These are phyloP conservation scores for Schizochytrium sp. DNA, from an alignment of 108 stramenopile species.

Conservation along the genomic window DNA sequence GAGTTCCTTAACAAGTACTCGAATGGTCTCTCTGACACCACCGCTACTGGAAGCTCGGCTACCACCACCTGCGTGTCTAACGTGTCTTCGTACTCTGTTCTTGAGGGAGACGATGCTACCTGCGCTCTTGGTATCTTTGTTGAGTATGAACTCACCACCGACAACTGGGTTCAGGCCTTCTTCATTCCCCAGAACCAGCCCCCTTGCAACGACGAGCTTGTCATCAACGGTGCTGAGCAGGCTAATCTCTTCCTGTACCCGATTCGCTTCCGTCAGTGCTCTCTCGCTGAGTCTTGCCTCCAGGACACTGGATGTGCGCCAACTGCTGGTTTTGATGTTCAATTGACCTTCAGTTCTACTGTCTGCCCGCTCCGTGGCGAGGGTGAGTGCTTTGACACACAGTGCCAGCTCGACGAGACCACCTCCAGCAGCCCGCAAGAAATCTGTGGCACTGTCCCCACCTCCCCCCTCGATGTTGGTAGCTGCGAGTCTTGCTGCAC, in stretches of 20 bases:
- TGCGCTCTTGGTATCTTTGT: constrained; percentile 51
- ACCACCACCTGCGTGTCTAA: not conserved
- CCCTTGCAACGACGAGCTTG: not conserved
- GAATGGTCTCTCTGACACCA: not conserved
- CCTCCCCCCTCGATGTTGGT: constrained; percentile 24
- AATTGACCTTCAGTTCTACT: not conserved
- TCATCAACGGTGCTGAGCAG: constrained; percentile 36
- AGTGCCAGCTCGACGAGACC: not conserved
- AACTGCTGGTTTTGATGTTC: not conserved
- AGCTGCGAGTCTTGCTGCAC: constrained; percentile 33
- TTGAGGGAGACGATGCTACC: not conserved
- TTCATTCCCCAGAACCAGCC: constrained; percentile 10
- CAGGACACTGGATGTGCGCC: constrained; percentile 14
- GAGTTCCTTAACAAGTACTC: constrained; percentile 52
- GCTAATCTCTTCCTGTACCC: constrained; percentile 56
- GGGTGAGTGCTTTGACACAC: constrained; percentile 39
- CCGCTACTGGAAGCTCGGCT: not conserved
- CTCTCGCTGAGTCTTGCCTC: constrained; percentile 27
- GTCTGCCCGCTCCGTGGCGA: not conserved
- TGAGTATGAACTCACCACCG: constrained; percentile 30
- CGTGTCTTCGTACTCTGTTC: not conserved
- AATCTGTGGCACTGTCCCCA: not conserved
- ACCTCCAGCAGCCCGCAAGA: not conserved
- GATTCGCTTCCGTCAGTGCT: constrained; percentile 46
- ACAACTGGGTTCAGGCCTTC: constrained; percentile 27